Base-by-base conservation (phyloP, 2,329 filamentous ascomycete species). In the Thielaviopsis euricoi region DNA sequence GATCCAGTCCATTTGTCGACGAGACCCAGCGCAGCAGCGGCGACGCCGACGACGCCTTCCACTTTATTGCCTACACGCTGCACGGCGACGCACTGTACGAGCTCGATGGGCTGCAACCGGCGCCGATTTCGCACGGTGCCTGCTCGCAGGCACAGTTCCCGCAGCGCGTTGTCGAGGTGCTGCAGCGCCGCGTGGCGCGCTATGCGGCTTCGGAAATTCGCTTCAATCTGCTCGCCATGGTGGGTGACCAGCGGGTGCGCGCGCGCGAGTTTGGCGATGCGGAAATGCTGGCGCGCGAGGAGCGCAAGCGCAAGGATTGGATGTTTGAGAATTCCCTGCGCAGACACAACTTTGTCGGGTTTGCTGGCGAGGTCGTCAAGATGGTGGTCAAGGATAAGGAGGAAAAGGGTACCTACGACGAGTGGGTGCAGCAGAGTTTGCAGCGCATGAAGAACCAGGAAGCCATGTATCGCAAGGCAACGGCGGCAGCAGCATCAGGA, bases 191-290 rank as follows among this genome's bases (percentile, higher is more conserved):
- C 57, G 86, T 98, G 64, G 84, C 79, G 61, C 79, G 91, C 58
- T 97, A 98, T 70, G 89, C 89, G 17, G 74, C 81, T 19, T 79
- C 82, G 0, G 93, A 98, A 76, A 96, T 97, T 62, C 80, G 89
- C 51, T 98, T 98, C 76, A 98, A 98, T 70, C 76, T 98, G 57
- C 80, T 98, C 68, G 93, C 91, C 51, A 90, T 95, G 79, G 87
- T 91, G 64, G 78, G 85, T 62, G 93, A 98, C 72, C 74, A 90
- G 67, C 78, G 93, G 50, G 74, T 86, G 52, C 76, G 81, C 53
- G 91, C 91, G 33, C 76, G 78, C 59, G 87, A 94, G 69, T 81
- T 93, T 62, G 90, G 90, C 52, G 93, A 98, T 71, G 68, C 73
- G 50, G 90, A 95, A 67, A 75, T 83, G 70, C 71, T 97, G 63